Evolutionary conservation across 139 green algal species (phyloP), one percentile per base, ranked within the genome.

Genomic region (Microglena sp.): DNA sequence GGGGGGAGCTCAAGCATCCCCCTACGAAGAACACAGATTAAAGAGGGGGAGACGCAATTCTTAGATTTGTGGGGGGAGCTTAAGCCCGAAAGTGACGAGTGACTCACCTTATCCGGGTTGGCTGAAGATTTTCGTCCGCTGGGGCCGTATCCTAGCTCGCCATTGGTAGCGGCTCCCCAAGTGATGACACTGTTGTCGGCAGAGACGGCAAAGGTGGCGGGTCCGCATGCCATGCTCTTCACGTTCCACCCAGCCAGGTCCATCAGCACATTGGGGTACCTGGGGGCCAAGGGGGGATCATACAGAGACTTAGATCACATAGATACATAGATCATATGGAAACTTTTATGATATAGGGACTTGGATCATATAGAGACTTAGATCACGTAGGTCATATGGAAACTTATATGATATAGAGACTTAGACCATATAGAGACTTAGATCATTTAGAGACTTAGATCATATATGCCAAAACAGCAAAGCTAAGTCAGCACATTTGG

Each of bases 61-160:
- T 27, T 63, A 26, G 33, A 30, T 18, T 6, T 59, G 50, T 59
- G 50, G 6, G 50, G 21, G 6, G 11, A 11, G 15, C 28, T 24
- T 59, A 59, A 6, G 50, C 50, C 21, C 15, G 21, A 32, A 11
- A 11, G 11, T n/a, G 21, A 32, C 18, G 6, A n/a, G 21, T 27
- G 21, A 6, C 66, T 0, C 45, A 86, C 80, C 81, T 94, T 95
- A 56, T 90, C 89, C 5, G 91, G 92, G 63, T 89, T 88, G 59
- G 91, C 91, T 24, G 67, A 84, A 28, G 82, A 90, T 81, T 97
- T 97, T 66, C 95, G 95, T 26, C 89, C 91, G 5, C 72, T 72
- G 0, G 77, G 65, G 8, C 92, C 92, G 61, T 95, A 96, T 0
- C 81, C 92, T 32, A 97, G 83, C 82, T 98, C 92, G 4, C 82